A percentile compares a stretch with the other conserved stretches of the same genome.
These are phyloP conservation scores for Solanum aculeatissimum DNA, from an alignment of 305 asterid genomes.

Conservation along the genomic window DNA sequence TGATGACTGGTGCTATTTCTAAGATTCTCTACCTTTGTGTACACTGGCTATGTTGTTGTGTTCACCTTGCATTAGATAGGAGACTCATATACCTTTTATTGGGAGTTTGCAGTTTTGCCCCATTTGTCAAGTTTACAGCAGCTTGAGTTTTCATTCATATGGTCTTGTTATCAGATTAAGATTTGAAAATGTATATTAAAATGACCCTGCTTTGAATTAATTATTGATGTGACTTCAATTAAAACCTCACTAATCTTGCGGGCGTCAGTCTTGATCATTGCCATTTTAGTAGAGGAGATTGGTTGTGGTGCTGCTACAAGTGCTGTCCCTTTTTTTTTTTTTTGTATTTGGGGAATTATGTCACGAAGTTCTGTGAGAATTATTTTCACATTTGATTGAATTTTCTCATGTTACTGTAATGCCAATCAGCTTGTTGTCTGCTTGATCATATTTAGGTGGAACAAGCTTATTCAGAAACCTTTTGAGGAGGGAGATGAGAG, in stretches of 20 bases:
- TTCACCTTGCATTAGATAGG: not conserved
- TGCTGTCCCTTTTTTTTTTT: not conserved
- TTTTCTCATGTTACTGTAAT: not conserved
- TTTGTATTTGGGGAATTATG: not conserved
- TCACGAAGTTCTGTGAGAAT: not conserved
- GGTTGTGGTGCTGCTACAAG: not conserved
- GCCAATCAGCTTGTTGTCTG: not conserved
- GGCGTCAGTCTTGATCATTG: not conserved
- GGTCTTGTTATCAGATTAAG: not conserved
- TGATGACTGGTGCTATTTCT: not conserved
- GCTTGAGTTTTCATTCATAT: not conserved
- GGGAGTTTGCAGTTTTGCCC: not conserved
- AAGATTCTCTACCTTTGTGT: not conserved
- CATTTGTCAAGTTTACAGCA: not conserved
- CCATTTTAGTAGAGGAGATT: not conserved
- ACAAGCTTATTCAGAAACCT: slow-evolving; percentile 91
- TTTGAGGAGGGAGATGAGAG: slow-evolving; percentile 96
- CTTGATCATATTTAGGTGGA: slow-evolving; percentile 59
- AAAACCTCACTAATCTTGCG: not conserved
- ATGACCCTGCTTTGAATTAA: not conserved
- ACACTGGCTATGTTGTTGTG: not conserved
- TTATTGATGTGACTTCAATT: not conserved
- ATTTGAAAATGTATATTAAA: not conserved
- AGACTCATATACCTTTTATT: not conserved
- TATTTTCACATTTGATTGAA: not conserved